A percentile compares a stretch with the other conserved stretches of the same genome.
phyloP scores from a whole-genome alignment of 2,329 filamentous ascomycete genomes.

The Monosporascus sp. region DNA sequence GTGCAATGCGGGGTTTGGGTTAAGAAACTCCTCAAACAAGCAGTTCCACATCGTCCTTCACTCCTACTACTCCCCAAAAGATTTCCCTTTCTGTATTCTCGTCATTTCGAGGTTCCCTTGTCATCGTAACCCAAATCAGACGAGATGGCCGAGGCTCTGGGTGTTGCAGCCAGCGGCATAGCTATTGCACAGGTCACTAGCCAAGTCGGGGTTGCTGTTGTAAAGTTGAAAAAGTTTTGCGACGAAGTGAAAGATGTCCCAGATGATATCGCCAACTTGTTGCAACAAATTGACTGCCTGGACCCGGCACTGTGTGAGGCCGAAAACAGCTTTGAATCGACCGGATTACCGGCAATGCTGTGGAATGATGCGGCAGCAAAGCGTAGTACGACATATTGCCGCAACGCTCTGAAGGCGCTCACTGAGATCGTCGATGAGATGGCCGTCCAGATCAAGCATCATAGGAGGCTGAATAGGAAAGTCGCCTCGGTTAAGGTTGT shows the following conservation, averaged over 20 bases:
- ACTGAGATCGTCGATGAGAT: slow-evolving; percentile 15
- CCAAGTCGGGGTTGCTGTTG: slow-evolving; percentile 15
- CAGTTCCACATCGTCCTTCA: too few relatives aligned
- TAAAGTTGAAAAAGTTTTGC: slow-evolving; percentile 22
- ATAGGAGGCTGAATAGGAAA: slow-evolving; percentile 1
- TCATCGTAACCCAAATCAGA: not conserved
- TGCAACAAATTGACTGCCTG: slow-evolving; percentile 22
- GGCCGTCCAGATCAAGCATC: slow-evolving; percentile 5
- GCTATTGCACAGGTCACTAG: slow-evolving; percentile 16
- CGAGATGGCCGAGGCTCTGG: slow-evolving; percentile 21
- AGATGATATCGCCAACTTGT: slow-evolving; percentile 16
- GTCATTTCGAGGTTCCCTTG: not conserved
- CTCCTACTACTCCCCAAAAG: too few relatives aligned
- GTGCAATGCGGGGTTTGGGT: too few relatives aligned
- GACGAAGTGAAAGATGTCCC: slow-evolving; percentile 21
- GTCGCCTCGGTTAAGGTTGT: slow-evolving; percentile 7
- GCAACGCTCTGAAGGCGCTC: slow-evolving; percentile 14
- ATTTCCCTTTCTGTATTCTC: not conserved
- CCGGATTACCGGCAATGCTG: slow-evolving; percentile 3
- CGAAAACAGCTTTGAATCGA: slow-evolving; percentile 8
- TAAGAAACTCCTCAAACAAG: too few relatives aligned
- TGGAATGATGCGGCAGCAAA: slow-evolving; percentile 10
- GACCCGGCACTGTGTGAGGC: slow-evolving; percentile 17
- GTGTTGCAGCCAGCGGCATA: slow-evolving; percentile 19
- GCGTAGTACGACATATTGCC: slow-evolving; percentile 14